Base-by-base conservation (phyloP, 225 moss, liverwort and hornwort genomes). In the Physcomitrellopsis africana region DNA sequence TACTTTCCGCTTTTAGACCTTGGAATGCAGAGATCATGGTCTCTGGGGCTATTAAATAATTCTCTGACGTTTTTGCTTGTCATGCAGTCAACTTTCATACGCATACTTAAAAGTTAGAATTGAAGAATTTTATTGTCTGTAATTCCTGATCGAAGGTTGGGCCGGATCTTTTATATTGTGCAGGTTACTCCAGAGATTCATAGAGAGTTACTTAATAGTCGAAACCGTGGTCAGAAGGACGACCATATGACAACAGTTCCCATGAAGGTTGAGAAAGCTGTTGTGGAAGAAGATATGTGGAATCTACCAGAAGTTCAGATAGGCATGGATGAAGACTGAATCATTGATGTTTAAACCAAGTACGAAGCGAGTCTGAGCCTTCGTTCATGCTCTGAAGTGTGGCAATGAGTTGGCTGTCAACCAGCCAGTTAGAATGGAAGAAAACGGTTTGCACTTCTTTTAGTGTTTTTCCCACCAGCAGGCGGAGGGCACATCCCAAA, bases 101-200 rank as follows among this genome's bases (percentile, higher is more conserved):
- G 1, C 13, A 37, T 37, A 37, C 32, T 0, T 2, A 37, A 37
- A 37, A 37, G 4, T 37, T 7, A 7, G 32, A 37, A 37, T 37
- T 37, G 32, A 37, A 37, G 7, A 68, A 32, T 16, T 45, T 51
- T 7, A 5, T 37, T 37, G 1, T 37, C 8, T 29, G 22, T 8
- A 0, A 58, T 29, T 56, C 42, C 16, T 60, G 0, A 52, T 53
- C 16, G 0, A 66, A 55, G 19, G 27, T 13, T 70, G 64, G 63
- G 26, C 73, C 64, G 65, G 10, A 24, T 65, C 56, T 62, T 72
- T 12, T 22, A 10, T 43, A 51, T 23, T 80, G 79, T 63, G 77
- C 76, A 96, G 94, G 94, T 99, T 15, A 99, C 95, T 22, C 92
- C 95, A 0, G 95, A 99, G 84, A 95, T 99, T 73, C 95, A 99